phyloP scores from a whole-genome alignment of 2,329 filamentous ascomycete species.

The Teratosphaeria zuluensis region DNA sequence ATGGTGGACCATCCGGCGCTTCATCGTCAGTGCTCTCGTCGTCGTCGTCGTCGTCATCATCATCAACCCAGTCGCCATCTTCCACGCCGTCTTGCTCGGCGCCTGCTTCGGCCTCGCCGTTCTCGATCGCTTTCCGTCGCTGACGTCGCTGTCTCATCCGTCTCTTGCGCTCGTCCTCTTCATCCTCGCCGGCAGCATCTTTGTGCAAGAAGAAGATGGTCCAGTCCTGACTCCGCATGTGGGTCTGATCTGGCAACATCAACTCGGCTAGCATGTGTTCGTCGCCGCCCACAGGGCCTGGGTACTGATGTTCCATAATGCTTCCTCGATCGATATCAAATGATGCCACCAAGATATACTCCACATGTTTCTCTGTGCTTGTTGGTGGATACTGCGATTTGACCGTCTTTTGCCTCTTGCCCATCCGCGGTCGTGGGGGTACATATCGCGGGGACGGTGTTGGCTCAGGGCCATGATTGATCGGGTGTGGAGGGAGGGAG shows the following conservation, averaged over 20 bases:
- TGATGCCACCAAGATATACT: slow-evolving; percentile 94
- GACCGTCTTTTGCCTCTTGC: slow-evolving; percentile 16
- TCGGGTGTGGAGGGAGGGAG: background rate
- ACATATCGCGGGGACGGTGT: background rate
- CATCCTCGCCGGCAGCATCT: slow-evolving; percentile 75
- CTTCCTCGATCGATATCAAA: slow-evolving; percentile 95
- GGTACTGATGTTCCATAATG: slow-evolving; percentile 97
- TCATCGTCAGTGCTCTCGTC: slow-evolving; percentile 31
- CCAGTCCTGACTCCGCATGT: slow-evolving; percentile 93
- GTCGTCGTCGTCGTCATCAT: slow-evolving; percentile 41
- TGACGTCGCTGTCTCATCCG: slow-evolving; percentile 34
- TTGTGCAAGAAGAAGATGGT: slow-evolving; percentile 99
- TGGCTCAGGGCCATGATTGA: background rate
- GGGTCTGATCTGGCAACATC: slow-evolving; percentile 95
- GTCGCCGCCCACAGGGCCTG: slow-evolving; percentile 86
- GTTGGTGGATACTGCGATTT: slow-evolving; percentile 41
- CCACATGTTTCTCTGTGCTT: slow-evolving; percentile 74
- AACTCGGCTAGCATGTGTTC: slow-evolving; percentile 97
- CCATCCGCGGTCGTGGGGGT: background rate
- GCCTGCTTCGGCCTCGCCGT: slow-evolving; percentile 38
- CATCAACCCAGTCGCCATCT: slow-evolving; percentile 38
- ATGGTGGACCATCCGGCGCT: slow-evolving; percentile 63
- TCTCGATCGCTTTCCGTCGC: slow-evolving; percentile 20
- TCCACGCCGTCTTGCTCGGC: slow-evolving; percentile 38
- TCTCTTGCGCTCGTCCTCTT: slow-evolving; percentile 46